Percentiles rank a stretch among this genome's conserved stretches.
These are phyloP conservation scores for Saccharomycopsis fibuligera DNA, from an alignment of 805 yeast species.

Conservation along the genomic window DNA sequence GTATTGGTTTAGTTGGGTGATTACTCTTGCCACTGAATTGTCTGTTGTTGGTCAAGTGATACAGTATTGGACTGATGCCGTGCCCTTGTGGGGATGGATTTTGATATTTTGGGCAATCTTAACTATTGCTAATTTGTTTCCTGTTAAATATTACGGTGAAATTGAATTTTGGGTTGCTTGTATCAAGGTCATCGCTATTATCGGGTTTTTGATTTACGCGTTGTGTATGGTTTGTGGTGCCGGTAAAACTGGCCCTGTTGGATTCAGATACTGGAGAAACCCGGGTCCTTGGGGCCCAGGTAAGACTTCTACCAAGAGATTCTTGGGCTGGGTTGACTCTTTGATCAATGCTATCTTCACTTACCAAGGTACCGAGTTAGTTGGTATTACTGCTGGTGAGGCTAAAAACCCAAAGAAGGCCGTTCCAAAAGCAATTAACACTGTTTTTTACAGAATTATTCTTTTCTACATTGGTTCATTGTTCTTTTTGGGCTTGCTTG, in stretches of 20 bases:
- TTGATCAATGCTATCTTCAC: conserved; percentile 50
- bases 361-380: conserved; percentile 54
- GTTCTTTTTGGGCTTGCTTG: conserved; percentile 58
- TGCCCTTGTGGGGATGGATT: conserved; percentile 60
- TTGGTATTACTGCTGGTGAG: conserved; percentile 56
- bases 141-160: conserved; percentile 52
- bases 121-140: conserved; percentile 41
- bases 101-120: conserved; percentile 44
- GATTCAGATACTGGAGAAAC: conserved; percentile 57
- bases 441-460: conserved; percentile 56
- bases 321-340: conserved; percentile 49
- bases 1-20: conserved; percentile 72
- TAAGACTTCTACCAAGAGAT: conserved; percentile 37
- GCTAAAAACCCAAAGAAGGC: conserved; percentile 60
- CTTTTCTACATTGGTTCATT: conserved; percentile 55
- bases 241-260: conserved; percentile 49
- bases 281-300: conserved; percentile 71
- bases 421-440: conserved; percentile 61
- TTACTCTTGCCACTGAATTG: conserved; percentile 57
- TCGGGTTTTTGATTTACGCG: conserved; percentile 49
- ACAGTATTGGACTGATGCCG: conserved; percentile 46
- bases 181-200: conserved; percentile 46
- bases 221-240: conserved; percentile 53
- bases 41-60: conserved; percentile 52
- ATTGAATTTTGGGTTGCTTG: conserved; percentile 52